Conservation (phyloP, 805 yeast genomes). For the Gaillardinia entomophila region DNA sequence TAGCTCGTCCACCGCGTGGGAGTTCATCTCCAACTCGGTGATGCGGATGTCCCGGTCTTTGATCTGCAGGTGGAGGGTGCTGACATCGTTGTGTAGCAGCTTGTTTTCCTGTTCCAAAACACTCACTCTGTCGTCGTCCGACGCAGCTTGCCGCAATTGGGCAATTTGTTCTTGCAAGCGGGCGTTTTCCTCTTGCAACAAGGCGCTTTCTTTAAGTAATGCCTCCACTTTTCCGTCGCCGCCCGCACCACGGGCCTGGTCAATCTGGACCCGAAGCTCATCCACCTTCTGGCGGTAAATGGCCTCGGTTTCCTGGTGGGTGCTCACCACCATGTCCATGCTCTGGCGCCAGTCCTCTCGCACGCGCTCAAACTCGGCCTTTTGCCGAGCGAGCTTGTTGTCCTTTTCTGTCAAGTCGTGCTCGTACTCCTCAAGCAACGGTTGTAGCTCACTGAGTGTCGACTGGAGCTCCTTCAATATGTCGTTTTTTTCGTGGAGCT, state of each 20-base stretch:
- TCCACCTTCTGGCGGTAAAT: slow-evolving; percentile 42
- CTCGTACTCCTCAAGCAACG: slow-evolving; percentile 43
- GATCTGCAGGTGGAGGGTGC: slow-evolving; percentile 7
- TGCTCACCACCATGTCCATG: slow-evolving; percentile 48
- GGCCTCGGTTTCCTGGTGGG: slow-evolving; percentile 50
- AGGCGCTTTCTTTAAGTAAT: not conserved
- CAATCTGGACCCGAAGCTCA: slow-evolving; percentile 14
- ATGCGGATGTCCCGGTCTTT: slow-evolving; percentile 8
- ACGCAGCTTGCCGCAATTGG: slow-evolving; percentile 6
- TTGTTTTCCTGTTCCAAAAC: slow-evolving; percentile 10
- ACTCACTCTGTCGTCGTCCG: no score
- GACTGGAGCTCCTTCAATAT: slow-evolving; percentile 43
- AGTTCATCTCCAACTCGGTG: slow-evolving; percentile 6
- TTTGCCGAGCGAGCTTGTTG: slow-evolving; percentile 40
- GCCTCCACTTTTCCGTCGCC: slow-evolving; percentile 8
- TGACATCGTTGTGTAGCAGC: slow-evolving; percentile 9
- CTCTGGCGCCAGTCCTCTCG: slow-evolving; percentile 56
- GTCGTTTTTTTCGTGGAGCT: slow-evolving; percentile 38
- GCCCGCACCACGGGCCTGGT: not conserved
- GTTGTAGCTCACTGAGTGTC: slow-evolving; percentile 45
- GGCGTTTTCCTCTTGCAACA: slow-evolving; percentile 9
- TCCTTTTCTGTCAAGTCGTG: slow-evolving; percentile 40
- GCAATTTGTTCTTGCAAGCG: slow-evolving; percentile 7
- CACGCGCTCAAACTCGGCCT: slow-evolving; percentile 44
- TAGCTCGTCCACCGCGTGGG: slow-evolving; percentile 1